Percentiles rank a stretch among this genome's conserved stretches.
These are phyloP conservation scores for Quercus lobata DNA, from an alignment of 331 rosid genomes.

Conservation along the genomic window DNA sequence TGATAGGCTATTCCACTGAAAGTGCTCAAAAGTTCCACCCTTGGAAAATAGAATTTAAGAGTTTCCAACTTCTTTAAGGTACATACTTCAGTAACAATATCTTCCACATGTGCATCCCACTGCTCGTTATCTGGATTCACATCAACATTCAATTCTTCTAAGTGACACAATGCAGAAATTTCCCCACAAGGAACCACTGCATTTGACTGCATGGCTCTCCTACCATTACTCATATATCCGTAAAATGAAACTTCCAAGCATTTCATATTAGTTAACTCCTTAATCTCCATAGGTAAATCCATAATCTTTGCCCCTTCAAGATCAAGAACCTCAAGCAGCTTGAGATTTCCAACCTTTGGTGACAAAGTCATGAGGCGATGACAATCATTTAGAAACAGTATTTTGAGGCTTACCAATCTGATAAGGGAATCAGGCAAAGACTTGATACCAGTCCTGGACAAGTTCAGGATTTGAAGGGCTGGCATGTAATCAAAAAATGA, in stretches of 20 bases:
- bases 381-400: slow-evolving; percentile 12
- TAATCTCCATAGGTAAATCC: not conserved
- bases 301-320: slow-evolving; percentile 18
- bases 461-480: slow-evolving; percentile 7
- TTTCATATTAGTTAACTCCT: slow-evolving; percentile 2
- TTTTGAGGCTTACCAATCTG: not conserved
- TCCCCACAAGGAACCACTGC: not conserved
- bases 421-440: slow-evolving; percentile 5
- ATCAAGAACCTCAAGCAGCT: slow-evolving; percentile 5
- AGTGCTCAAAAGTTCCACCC: not conserved
- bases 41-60: not conserved
- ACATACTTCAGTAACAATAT: not conserved
- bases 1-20: accelerated
- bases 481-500: slow-evolving; percentile 13
- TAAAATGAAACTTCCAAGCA: slow-evolving; percentile 2
- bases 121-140: slow-evolving; percentile 2
- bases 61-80: not conserved
- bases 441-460: slow-evolving; percentile 18
- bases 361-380: slow-evolving; percentile 2
- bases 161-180: not conserved
- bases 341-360: not conserved
- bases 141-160: not conserved
- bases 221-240: not conserved
- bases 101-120: not conserved
- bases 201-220: not conserved